phyloP scores from a whole-genome alignment of 2,329 filamentous ascomycete species.

The Dactylellina drechsleri region DNA sequence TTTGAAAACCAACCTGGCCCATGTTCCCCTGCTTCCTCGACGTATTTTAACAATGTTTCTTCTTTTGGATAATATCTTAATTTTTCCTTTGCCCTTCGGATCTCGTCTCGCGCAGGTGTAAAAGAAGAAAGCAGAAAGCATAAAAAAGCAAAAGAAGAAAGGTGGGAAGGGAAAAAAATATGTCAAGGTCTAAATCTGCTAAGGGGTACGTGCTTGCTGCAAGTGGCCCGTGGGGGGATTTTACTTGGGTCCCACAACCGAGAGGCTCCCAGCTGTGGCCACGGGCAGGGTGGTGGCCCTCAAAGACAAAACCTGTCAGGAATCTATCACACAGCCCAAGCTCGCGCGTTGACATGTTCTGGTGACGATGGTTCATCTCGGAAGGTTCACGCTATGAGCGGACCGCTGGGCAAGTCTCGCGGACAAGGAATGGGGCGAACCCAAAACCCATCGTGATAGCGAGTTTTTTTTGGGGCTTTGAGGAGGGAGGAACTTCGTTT shows the following conservation, averaged over 20 bases:
- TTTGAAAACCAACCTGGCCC: slow-evolving; percentile 46
- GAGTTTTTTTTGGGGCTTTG: neutral
- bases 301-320: slow-evolving; percentile 54
- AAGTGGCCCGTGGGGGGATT: slow-evolving; percentile 53
- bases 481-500: slow-evolving; percentile 15
- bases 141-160: slow-evolving; percentile 19
- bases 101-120: slow-evolving; percentile 32
- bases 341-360: slow-evolving; percentile 19
- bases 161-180: slow-evolving; percentile 48
- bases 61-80: slow-evolving; percentile 54
- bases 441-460: slow-evolving; percentile 46
- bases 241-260: slow-evolving; percentile 54
- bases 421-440: slow-evolving; percentile 48
- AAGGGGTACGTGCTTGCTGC: slow-evolving; percentile 55
- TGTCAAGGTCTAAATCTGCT: slow-evolving; percentile 54
- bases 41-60: slow-evolving; percentile 46
- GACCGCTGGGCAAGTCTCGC: slow-evolving; percentile 51
- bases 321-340: slow-evolving; percentile 47
- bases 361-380: slow-evolving; percentile 19
- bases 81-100: slow-evolving; percentile 53
- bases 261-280: slow-evolving; percentile 49
- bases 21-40: slow-evolving; percentile 38
- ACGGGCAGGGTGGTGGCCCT: slow-evolving; percentile 33
- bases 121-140: slow-evolving; percentile 1
- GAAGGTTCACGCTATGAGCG: slow-evolving; percentile 38